phyloP scores from a whole-genome alignment of 495 filamentous ascomycete species.

The Hypoxylon fuscum region DNA sequence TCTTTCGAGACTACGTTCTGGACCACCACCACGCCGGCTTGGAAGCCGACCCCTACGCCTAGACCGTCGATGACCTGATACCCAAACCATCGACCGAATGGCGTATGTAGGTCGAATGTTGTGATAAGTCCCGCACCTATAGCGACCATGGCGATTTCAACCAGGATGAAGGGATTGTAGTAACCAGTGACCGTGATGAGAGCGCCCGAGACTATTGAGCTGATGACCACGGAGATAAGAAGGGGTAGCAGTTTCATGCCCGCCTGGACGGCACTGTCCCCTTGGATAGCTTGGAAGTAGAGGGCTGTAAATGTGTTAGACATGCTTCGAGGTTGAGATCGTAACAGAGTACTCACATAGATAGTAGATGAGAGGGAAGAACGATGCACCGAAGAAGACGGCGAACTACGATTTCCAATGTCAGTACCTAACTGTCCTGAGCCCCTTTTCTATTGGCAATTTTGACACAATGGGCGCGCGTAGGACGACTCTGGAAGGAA shows the following conservation, averaged over 20 bases:
- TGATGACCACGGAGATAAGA: conserved; percentile 71
- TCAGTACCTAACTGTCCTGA: too few species aligned
- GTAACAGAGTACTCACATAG: conserved; percentile 57
- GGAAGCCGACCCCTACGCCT: conserved; percentile 57
- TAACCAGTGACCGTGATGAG: conserved; percentile 58
- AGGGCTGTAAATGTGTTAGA: conserved; percentile 56
- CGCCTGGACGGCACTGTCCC: conserved; percentile 71
- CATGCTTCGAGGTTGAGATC: background rate
- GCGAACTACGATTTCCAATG: conserved; percentile 53
- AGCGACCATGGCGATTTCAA: conserved; percentile 54
- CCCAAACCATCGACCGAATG: conserved; percentile 60
- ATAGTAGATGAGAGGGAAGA: conserved; percentile 77
- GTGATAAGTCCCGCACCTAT: conserved; percentile 62
- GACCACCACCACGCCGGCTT: conserved; percentile 62
- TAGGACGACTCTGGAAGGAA: conserved; percentile 31
- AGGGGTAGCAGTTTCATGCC: conserved; percentile 83
- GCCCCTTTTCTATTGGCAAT: too few species aligned
- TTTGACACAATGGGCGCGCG: background rate
- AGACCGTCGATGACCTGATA: conserved; percentile 61
- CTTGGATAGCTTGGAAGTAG: conserved; percentile 91
- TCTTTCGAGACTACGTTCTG: conserved; percentile 56
- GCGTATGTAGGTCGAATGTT: conserved; percentile 56
- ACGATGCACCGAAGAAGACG: conserved; percentile 68
- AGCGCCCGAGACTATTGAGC: conserved; percentile 54
- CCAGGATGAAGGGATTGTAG: conserved; percentile 60